These are phyloP conservation scores for Serendipita sp. DNA, from an alignment of 768 basidiomycete genomes.

Conservation along the genomic window DNA sequence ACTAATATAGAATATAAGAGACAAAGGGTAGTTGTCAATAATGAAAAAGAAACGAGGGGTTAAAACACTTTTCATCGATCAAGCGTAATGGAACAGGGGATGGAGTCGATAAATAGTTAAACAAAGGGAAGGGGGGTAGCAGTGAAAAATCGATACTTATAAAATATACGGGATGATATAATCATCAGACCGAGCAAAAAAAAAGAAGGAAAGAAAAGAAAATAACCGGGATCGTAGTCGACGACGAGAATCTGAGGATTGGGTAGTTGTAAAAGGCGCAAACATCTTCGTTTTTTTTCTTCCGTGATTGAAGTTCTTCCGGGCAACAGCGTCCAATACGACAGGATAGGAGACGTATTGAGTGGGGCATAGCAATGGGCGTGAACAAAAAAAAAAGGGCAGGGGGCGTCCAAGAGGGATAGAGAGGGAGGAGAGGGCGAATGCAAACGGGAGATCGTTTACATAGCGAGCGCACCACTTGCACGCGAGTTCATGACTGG, in stretches of 20 bases:
- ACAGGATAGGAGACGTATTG: not conserved
- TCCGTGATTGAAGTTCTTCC: not conserved
- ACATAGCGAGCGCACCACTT: not conserved
- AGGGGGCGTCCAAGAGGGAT: not conserved
- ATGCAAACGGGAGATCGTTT: not conserved
- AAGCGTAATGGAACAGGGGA: not conserved
- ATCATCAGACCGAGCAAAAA: not conserved
- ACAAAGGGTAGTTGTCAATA: no score
- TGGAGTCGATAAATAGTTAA: not conserved
- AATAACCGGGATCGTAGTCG: not conserved
- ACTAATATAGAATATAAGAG: no score
- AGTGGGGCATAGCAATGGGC: not conserved
- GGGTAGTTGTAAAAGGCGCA: no score
- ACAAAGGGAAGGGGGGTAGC: not conserved
- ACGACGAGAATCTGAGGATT: not conserved
- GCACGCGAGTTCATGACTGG: slow-evolving; percentile 3
- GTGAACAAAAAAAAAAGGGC: not conserved
- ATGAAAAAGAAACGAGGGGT: no score
- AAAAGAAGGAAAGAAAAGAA: not conserved
- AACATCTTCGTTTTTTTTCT: no score
- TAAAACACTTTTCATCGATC: not conserved
- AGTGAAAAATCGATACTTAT: not conserved
- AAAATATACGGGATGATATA: not conserved
- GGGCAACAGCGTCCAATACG: not conserved
- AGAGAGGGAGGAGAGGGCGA: no score